phyloP scores from a whole-genome alignment of 139 green algal species.

The Coelastrella sp. region DNA sequence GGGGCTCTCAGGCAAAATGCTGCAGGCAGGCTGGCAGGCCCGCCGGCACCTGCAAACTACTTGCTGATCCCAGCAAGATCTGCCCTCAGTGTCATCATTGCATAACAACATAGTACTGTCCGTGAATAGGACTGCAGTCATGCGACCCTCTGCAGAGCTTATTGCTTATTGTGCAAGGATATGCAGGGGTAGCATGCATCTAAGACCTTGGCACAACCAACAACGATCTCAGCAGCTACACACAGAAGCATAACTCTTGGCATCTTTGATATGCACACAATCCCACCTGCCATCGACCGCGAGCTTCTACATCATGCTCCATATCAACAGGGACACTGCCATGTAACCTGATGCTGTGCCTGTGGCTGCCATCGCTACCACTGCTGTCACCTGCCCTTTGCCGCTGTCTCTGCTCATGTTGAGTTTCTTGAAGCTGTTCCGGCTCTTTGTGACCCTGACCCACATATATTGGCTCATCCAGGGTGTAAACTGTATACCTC shows the following conservation, averaged over 20 bases:
- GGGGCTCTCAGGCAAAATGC: too few species aligned
- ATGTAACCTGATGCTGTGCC: not conserved
- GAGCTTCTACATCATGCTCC: not conserved
- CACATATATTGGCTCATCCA: conserved; percentile 51
- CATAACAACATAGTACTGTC: too few species aligned
- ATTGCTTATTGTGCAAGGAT: too few species aligned
- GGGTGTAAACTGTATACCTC: conserved; percentile 51
- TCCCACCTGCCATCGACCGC: not conserved
- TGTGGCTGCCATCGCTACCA: not conserved
- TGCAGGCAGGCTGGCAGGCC: too few species aligned
- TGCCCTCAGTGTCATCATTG: too few species aligned
- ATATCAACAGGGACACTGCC: not conserved
- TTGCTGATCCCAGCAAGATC: too few species aligned
- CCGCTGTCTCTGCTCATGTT: not conserved
- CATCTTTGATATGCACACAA: too few species aligned
- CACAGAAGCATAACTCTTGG: too few species aligned
- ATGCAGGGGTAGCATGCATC: not conserved
- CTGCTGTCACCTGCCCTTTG: not conserved
- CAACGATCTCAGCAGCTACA: not conserved
- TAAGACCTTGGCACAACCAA: not conserved
- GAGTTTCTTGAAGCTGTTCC: not conserved
- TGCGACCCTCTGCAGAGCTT: too few species aligned
- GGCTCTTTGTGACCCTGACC: conserved; percentile 20
- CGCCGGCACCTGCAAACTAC: too few species aligned
- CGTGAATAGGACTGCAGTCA: too few species aligned